Percentiles rank a stretch among this genome's conserved stretches.
Evolutionary conservation across 768 basidiomycete genomes (phyloP).

Genomic region (Hydnum rufescens): DNA sequence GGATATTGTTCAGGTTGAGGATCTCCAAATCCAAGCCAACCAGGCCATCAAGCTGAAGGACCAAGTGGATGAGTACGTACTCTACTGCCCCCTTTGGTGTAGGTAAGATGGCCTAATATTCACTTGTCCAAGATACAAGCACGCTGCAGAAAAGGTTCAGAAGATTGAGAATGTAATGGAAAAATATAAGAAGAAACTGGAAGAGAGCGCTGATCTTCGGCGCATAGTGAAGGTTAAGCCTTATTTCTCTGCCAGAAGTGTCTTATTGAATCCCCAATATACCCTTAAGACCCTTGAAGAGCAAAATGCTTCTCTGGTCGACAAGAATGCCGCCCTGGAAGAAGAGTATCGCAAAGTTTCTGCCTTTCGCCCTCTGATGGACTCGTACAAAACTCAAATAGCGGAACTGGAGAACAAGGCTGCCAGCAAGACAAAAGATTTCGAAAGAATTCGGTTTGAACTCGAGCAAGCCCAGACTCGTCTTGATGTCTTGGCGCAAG

Average conservation of each 20-base stretch:
- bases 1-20: constrained; percentile 31
- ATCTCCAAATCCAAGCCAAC: constrained; percentile 58
- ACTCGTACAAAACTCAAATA: constrained; percentile 79
- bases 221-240: constrained; percentile 21
- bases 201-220: constrained; percentile 60
- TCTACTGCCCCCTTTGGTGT: background rate
- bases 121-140: constrained; percentile 43
- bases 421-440: constrained; percentile 44
- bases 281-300: constrained; percentile 56
- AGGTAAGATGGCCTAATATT: background rate
- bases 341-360: constrained; percentile 79
- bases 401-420: constrained; percentile 56
- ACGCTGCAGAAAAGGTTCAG: constrained; percentile 77
- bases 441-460: constrained; percentile 51
- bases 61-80: constrained; percentile 75
- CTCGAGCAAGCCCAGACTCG: constrained; percentile 55
- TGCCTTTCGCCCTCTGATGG: constrained; percentile 74
- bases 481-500: constrained; percentile 45
- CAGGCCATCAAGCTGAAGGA: constrained; percentile 71
- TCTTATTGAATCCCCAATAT: background rate
- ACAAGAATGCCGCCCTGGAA: constrained; percentile 80
- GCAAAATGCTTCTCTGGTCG: constrained; percentile 80
- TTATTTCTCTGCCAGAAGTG: background rate
- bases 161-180: constrained; percentile 97
- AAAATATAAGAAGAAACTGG: constrained; percentile 96